phyloP scores from a whole-genome alignment of 73 alveolate species.

The Paramecium caudatum region DNA sequence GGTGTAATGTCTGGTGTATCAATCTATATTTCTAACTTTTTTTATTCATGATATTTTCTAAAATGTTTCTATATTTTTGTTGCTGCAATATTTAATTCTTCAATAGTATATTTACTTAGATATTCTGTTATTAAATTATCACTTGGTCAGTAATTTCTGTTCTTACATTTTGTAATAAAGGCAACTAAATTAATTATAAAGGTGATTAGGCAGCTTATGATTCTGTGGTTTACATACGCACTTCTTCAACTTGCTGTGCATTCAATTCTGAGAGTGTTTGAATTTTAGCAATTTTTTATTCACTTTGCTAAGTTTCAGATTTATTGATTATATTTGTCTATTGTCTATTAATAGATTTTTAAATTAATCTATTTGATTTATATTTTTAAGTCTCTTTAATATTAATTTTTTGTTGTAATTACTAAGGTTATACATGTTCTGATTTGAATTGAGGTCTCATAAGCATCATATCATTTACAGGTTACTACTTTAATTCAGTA shows the following conservation, averaged over 20 bases:
- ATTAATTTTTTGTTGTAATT: too few species aligned
- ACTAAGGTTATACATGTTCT: not conserved
- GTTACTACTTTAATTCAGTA: not conserved
- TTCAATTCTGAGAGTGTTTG: not conserved
- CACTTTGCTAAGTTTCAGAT: conserved; percentile 50
- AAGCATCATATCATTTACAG: conserved; percentile 44
- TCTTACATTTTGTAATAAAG: not conserved
- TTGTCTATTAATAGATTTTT: not conserved
- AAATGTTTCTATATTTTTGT: not conserved
- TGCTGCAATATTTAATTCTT: conserved; percentile 30
- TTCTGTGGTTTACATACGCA: conserved; percentile 1
- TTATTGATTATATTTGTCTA: not conserved
- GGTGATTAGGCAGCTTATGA: not conserved
- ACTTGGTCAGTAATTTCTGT: conserved; percentile 20
- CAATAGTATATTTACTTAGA: not conserved
- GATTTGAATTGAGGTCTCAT: conserved; percentile 39
- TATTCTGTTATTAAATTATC: not conserved
- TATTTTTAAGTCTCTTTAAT: too few species aligned
- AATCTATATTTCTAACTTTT: not conserved
- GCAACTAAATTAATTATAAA: not conserved
- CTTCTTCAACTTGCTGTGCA: not conserved
- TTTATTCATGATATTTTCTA: not conserved
- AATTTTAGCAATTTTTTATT: not conserved
- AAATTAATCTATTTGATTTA: conserved; percentile 10
- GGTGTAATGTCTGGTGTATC: not conserved